phyloP scores from a whole-genome alignment of 1,284 basidiomycete genomes.

The Boletus mariae region DNA sequence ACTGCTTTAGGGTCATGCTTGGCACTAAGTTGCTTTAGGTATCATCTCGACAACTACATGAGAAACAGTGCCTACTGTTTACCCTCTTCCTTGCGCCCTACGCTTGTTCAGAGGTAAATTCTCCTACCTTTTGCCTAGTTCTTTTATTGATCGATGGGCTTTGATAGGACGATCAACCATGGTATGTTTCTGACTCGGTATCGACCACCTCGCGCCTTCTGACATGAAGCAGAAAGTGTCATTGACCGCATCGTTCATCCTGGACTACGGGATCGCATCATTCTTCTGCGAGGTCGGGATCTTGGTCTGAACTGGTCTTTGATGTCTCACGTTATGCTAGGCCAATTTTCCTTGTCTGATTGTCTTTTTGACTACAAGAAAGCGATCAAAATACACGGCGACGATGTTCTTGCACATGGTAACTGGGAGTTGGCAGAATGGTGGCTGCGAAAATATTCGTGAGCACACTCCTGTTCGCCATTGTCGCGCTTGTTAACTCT shows the following conservation, averaged over 20 bases:
- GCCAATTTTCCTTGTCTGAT: slow-evolving; percentile 72
- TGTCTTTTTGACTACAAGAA: slow-evolving; percentile 68
- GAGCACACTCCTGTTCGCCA: background rate
- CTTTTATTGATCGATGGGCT: slow-evolving; percentile 14
- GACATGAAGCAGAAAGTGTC: slow-evolving; percentile 60
- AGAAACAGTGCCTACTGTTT: slow-evolving; percentile 79
- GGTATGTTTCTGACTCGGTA: slow-evolving; percentile 40
- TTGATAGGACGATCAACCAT: slow-evolving; percentile 74
- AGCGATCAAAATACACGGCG: slow-evolving; percentile 74
- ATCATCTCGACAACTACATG: slow-evolving; percentile 85
- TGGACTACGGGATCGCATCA: slow-evolving; percentile 85
- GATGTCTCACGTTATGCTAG: slow-evolving; percentile 45
- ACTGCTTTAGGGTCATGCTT: background rate
- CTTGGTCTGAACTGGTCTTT: slow-evolving; percentile 23
- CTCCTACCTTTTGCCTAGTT: background rate
- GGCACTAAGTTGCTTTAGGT: slow-evolving; percentile 40
- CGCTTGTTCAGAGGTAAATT: slow-evolving; percentile 72
- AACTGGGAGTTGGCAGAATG: slow-evolving; percentile 87
- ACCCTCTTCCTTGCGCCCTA: slow-evolving; percentile 83
- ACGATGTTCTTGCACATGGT: slow-evolving; percentile 81
- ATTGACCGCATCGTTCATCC: slow-evolving; percentile 87
- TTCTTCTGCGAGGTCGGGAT: slow-evolving; percentile 67
- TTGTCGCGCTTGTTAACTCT: slow-evolving; percentile 2
- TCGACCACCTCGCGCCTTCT: slow-evolving; percentile 8
- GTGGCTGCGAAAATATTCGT: slow-evolving; percentile 75